These are phyloP conservation scores for Hyaloscypha finlandica DNA, from an alignment of 495 filamentous ascomycete genomes.

Conservation along the genomic window DNA sequence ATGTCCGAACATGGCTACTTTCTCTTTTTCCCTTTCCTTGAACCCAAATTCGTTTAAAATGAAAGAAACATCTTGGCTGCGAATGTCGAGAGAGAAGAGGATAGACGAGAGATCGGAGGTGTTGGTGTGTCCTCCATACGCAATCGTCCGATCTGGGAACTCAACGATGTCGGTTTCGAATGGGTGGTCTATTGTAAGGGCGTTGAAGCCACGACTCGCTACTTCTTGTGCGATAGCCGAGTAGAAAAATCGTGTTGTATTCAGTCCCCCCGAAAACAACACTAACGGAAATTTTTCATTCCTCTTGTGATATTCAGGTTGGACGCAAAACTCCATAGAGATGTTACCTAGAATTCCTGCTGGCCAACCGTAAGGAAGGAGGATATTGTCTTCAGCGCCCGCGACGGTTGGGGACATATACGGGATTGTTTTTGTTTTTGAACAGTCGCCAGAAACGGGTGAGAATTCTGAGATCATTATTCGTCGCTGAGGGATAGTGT, in stretches of 20 bases:
- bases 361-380: too few relatives aligned
- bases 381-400: too few relatives aligned
- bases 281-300: not conserved
- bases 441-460: too few relatives aligned
- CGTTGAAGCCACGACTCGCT: not conserved
- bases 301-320: too few relatives aligned
- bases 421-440: too few relatives aligned
- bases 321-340: too few relatives aligned
- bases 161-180: not conserved
- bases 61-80: not conserved
- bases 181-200: not conserved
- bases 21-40: not conserved
- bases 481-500: too few relatives aligned
- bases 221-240: not conserved
- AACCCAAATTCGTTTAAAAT: not conserved
- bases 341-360: too few relatives aligned
- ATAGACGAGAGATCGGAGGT: not conserved
- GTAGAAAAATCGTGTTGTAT: not conserved
- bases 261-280: not conserved
- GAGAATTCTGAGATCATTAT: too few relatives aligned
- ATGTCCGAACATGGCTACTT: not conserved
- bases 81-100: not conserved
- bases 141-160: not conserved
- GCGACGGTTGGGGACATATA: too few relatives aligned
- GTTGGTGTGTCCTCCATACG: not conserved